Conservation (phyloP, 148 eudicot genomes). For the Beta vulgaris region DNA sequence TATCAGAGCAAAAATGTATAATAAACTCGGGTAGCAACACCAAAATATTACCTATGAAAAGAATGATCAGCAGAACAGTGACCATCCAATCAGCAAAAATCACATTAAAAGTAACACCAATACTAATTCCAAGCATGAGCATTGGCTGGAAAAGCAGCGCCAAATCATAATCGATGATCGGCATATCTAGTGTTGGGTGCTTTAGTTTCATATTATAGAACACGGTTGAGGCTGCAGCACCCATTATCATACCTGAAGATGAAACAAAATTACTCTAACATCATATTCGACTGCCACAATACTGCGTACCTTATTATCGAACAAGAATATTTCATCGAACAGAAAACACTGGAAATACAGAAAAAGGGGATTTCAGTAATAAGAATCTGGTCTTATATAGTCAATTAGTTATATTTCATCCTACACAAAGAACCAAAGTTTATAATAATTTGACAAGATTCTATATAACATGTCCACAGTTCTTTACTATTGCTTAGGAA, state of each 20-base stretch:
- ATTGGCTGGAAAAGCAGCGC: slow-evolving; percentile 92
- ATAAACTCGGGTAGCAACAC: slow-evolving; percentile 6
- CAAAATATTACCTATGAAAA: slow-evolving; percentile 57
- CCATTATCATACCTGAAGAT: slow-evolving; percentile 90
- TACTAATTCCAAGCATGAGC: slow-evolving; percentile 97
- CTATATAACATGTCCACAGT: neutral
- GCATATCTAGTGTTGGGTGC: slow-evolving; percentile 89
- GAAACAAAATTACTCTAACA: slow-evolving; percentile 13
- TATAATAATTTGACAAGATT: neutral
- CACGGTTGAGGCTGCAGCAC: slow-evolving; percentile 80
- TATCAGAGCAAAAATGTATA: neutral
- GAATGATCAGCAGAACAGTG: slow-evolving; percentile 72
- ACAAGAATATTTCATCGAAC: neutral
- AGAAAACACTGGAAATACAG: neutral
- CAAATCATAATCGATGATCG: slow-evolving; percentile 91
- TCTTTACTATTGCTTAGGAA: neutral
- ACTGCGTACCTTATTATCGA: neutral
- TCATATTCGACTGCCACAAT: neutral
- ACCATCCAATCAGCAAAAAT: slow-evolving; percentile 97
- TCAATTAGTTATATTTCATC: too few relatives aligned
- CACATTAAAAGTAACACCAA: slow-evolving; percentile 87
- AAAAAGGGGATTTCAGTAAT: neutral
- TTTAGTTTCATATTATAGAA: slow-evolving; percentile 78
- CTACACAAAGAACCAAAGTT: neutral
- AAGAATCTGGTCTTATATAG: neutral